Base-by-base conservation (phyloP, 2,329 filamentous ascomycete genomes). In the Fusarium euwallaceae region DNA sequence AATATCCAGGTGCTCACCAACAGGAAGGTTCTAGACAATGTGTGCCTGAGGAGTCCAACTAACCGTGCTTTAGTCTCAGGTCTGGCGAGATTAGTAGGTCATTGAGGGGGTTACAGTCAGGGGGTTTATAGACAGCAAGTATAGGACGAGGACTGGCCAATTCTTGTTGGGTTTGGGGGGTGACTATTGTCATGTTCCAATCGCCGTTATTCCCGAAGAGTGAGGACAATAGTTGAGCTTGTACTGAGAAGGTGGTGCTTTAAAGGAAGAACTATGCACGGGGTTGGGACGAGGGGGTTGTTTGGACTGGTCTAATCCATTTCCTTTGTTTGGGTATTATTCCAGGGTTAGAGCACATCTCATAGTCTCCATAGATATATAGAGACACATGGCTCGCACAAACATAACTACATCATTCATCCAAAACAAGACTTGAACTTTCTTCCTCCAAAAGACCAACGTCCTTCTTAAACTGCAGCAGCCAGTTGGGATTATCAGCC, bases 401-500 rank as follows among this genome's bases (percentile, higher is more conserved):
- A 7, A 4, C 0, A 53, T 20, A 32, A 32, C 6, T n/a, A 7
- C 6, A 32, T 32, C 27, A 55, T 20, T 32, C 48, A 55, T 55
- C 48, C 2, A 55, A n/a, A 9, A 55, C 27, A 11, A 14, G 17
- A 1, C 48, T 55, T 20, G 17, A 27, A 32, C 48, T 55, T 9
- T n/a, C 48, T 14, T 20, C 24, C 4, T 20, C 27, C 10, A 55
- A 32, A 12, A 55, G 27, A 1, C 48, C 48, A 11, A 55, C 48
- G 1, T 55, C 48, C 48, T 55, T 32, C 48, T 55, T 55, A 17
- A 55, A 55, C 48, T 55, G 27, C 48, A 12, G 10, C 16, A 85
- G 69, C 76, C 82, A 82, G 3, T 79, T 70, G 8, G 76, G 73
- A 58, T 84, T 81, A 65, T 85, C 83, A 1, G 80, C 77, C 3